Evolutionary conservation across 371 early-diverging fungal genomes (phyloP), one percentile per base, ranked within the genome.

Genomic region (Mucor plumbeus): DNA sequence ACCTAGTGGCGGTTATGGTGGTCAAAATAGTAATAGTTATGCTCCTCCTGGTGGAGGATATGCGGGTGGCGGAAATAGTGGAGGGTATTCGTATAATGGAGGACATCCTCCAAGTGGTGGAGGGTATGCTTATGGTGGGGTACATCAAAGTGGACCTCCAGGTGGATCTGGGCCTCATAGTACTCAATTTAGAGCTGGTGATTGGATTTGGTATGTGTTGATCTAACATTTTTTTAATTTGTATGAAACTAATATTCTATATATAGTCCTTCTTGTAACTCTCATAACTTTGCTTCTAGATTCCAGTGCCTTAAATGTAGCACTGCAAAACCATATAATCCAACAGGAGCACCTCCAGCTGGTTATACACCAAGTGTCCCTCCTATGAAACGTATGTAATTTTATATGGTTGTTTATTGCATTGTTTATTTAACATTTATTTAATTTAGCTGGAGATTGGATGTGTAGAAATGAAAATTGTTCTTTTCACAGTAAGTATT

Each of bases 231-330:
- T 44, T 44, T 15, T 17, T 44, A 17, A 17, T 17, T 6, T 43
- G 5, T 5, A 8, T 48, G 26, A 10, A 9, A 10, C 50, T 50
- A 26, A 50, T 21, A 4, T 54, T 31, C n/a, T 19, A 4, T 17
- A 35, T 31, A 7, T 70, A 81, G 81, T 64, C 87, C 87, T 19
- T 74, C 82, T 5, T 89, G 89, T 68, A 85, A 81, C 54, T 79
- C 87, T 39, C 88, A 89, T 70, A 89, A 89, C 65, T 89, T 90
- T 73, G 90, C 90, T 26, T 87, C 88, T 11, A 77, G 90, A 55
- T 85, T 85, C 75, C 86, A 87, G 44, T 90, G 90, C 69, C 72
- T 90, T 54, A 83, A 87, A 58, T 89, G 89, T 62, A 77, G 74
- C 14, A 69, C 81, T 11, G 68, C 73, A 8, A 76, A 77, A 44